Base-by-base conservation (phyloP, 306 rosid genomes). In the Vachellia collinsii region DNA sequence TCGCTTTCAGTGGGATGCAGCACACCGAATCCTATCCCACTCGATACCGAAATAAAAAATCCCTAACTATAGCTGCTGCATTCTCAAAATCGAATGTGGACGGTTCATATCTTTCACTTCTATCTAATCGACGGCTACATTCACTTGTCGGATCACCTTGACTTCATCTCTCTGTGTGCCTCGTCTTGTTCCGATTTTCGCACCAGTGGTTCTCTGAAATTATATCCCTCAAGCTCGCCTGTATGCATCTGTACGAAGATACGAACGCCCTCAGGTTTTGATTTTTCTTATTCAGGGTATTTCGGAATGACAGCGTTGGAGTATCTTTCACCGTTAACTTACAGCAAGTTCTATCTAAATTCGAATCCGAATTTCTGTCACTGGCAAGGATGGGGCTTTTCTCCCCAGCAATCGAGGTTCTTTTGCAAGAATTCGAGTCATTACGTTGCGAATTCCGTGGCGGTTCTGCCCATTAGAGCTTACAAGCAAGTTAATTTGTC, bases 221-320 rank as follows among this genome's bases (percentile, higher is more conserved):
- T 10, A 79, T 12, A 79, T 83, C 83, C 79, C 46, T 22, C 16
- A 61, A 61, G 56, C 83, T 23, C 83, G 62, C 66, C 62, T 76
- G 19, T 58, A 71, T 67, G 36, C 29, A 65, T 16, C 46, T 59
- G 74, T 39, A 67, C 42, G 14, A n/a, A 11, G 44, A 79, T 6
- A 9, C 56, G 67, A 61, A 36, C 56, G 38, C 54, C 59, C 58
- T 16, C 44, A 70, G 70, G 43, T 70, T 86, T 72, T 83, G n/a
- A 79, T 41, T 65, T 13, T 59, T 77, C 61, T 53, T 73, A 56
- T 16, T 66, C 59, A 75, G 58, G 78, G 79, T 77, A 68, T 6
- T 79, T 70, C 75, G 86, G 50, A 72, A 94, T 94, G 98, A 75
- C 88, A 75, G 77, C 93, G 69, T 77, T 92, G 43, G 98, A 94